These are phyloP conservation scores for Hymenoscyphus scutula DNA, from an alignment of 2,329 filamentous ascomycete genomes.

Conservation along the genomic window DNA sequence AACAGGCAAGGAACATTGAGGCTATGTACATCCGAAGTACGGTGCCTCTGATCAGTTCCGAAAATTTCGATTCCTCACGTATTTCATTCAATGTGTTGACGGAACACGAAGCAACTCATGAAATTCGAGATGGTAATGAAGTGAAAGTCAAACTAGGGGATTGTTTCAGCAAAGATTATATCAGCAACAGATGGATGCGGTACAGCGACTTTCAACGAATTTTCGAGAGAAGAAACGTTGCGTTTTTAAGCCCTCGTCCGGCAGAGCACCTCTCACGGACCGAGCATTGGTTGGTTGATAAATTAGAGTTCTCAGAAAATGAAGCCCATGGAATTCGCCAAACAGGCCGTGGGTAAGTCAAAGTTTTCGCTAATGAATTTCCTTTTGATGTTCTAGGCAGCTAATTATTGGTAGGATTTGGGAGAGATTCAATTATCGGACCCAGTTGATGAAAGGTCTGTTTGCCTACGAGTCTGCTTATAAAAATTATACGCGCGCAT, in stretches of 20 bases:
- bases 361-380: background rate
- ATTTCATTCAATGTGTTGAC: conserved; percentile 37
- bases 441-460: conserved; percentile 70
- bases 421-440: conserved; percentile 66
- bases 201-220: conserved; percentile 43
- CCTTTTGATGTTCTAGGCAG: background rate
- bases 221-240: conserved; percentile 39
- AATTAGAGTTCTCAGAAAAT: conserved; percentile 60
- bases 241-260: conserved; percentile 32
- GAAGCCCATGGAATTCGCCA: conserved; percentile 55
- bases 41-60: conserved; percentile 42
- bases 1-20: conserved; percentile 50
- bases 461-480: conserved; percentile 66
- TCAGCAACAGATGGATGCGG: conserved; percentile 44
- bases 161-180: conserved; percentile 52
- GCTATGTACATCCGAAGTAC: conserved; percentile 70
- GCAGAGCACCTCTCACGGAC: conserved; percentile 10
- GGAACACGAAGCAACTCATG: conserved; percentile 29
- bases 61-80: conserved; percentile 26
- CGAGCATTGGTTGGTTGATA: conserved; percentile 57
- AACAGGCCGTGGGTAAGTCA: conserved; percentile 51
- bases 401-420: conserved; percentile 43
- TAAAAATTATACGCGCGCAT: conserved; percentile 55
- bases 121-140: conserved; percentile 27
- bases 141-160: conserved; percentile 35